Base-by-base conservation (phyloP, 352 stramenopile species). In the Globisporangium heterothallicum region DNA sequence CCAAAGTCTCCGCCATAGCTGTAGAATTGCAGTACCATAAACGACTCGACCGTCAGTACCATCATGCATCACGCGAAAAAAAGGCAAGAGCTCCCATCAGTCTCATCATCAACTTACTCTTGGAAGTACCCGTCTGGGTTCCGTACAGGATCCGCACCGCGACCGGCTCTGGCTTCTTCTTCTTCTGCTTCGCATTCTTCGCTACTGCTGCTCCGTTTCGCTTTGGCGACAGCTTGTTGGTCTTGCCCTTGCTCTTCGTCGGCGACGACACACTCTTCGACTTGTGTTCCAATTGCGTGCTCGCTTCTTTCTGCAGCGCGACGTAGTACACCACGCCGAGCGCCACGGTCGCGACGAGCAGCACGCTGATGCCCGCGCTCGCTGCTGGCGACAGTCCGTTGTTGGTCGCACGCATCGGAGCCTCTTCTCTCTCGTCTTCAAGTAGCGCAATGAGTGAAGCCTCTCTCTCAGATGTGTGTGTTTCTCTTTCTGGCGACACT, bases 101-200 rank as follows among this genome's bases (percentile, higher is more conserved):
- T 25, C 14, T n/a, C 22, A 13, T 0, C 10, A 38, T 29, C 14
- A 30, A 52, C 56, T 24, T 65, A 80, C 72, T 63, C 65, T 87
- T 90, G 29, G 86, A 85, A 3, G 78, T 85, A 41, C 83, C 84
- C 0, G 84, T 96, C 63, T 93, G 86, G 32, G 84, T 92, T 43
- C 82, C 86, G 52, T 90, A 96, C 29, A 94, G 57, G 45, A 96
- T 92, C 53, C 82, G 84, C 51, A 94, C 75, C 9, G 82, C 68
- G 51, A 73, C 53, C 4, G 72, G 59, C 18, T 53, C 59, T 4
- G 58, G 53, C 60, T 84, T 70, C 13, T 52, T 58, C 16, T 68
- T 45, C 8, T 34, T 55, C 19, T 41, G 27, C 22, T 41, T 60
- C 36, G 32, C 16, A 13, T 45, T 51, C 19, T 25, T 40, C 46